phyloP scores from a whole-genome alignment of 345 rosid genomes.

The Melaleuca quinquenervia region DNA sequence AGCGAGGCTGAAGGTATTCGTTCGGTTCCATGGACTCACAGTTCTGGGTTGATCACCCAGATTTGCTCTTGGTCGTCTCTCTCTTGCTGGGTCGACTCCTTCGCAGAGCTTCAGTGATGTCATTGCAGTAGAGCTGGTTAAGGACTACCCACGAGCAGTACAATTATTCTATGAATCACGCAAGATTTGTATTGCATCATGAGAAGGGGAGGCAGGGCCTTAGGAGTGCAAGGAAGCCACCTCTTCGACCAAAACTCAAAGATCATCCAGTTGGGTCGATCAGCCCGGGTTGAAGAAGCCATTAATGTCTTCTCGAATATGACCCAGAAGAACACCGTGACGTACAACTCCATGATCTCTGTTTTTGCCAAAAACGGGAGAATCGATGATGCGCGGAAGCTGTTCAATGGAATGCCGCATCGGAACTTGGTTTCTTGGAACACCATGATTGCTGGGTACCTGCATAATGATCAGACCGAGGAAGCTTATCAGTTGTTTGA shows the following conservation, averaged over 20 bases:
- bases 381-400: slow-evolving; percentile 6
- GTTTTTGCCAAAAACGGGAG: slow-evolving; percentile 20
- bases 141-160: background rate
- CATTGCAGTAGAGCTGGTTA: background rate
- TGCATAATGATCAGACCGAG: slow-evolving; percentile 2
- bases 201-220: background rate
- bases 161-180: background rate
- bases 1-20: too few relatives aligned
- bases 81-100: too few relatives aligned
- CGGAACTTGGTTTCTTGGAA: slow-evolving; percentile 31
- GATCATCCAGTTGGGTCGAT: slow-evolving; percentile 21
- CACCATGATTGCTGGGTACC: slow-evolving; percentile 19
- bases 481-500: slow-evolving; percentile 21
- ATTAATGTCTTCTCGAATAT: slow-evolving; percentile 18
- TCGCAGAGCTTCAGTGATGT: background rate
- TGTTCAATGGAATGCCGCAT: slow-evolving; percentile 22
- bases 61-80: too few relatives aligned
- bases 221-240: background rate
- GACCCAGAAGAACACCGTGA: slow-evolving; percentile 16
- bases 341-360: slow-evolving; percentile 34
- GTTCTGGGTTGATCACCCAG: too few relatives aligned
- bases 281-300: slow-evolving; percentile 25
- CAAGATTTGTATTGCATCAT: background rate
- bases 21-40: too few relatives aligned
- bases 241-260: slow-evolving; percentile 13